A percentile compares a stretch with the other conserved stretches of the same genome.
phyloP scores from a whole-genome alignment of 148 eudicot species.

The Heliosperma pusillum region DNA sequence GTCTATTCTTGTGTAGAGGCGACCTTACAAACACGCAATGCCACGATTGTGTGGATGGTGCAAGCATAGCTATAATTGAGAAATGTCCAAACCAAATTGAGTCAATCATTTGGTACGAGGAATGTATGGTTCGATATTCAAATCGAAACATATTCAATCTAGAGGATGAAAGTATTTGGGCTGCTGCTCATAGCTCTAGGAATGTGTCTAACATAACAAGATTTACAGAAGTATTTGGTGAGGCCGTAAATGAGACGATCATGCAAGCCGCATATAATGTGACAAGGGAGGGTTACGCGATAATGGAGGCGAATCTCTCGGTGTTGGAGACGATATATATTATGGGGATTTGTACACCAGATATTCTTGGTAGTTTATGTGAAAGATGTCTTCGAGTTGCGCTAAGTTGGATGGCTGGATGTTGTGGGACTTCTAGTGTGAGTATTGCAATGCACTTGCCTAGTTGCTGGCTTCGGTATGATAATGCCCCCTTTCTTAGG shows the following conservation, averaged over 20 bases:
- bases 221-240: too few species aligned
- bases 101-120: slow-evolving; percentile 23
- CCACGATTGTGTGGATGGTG: slow-evolving; percentile 15
- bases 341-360: slow-evolving; percentile 22
- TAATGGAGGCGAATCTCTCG: neutral
- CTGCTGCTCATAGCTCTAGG: too few species aligned
- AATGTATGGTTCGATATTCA: slow-evolving; percentile 25
- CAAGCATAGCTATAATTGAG: neutral
- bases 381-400: slow-evolving; percentile 14
- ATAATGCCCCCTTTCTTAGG: neutral
- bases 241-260: neutral
- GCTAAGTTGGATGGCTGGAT: slow-evolving; percentile 6
- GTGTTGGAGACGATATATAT: slow-evolving; percentile 3
- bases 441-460: slow-evolving; percentile 7
- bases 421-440: slow-evolving; percentile 11
- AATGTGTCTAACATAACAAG: too few species aligned
- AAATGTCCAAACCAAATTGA: slow-evolving; percentile 17
- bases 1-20: slow-evolving; percentile 24
- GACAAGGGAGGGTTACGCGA: neutral
- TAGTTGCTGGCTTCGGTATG: slow-evolving; percentile 17
- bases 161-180: slow-evolving; percentile 14
- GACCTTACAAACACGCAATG: slow-evolving; percentile 10
- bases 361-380: slow-evolving; percentile 9
- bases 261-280: neutral
- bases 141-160: slow-evolving; percentile 5